Conservation (phyloP, 495 filamentous ascomycete genomes). For the Collariella sp. region DNA sequence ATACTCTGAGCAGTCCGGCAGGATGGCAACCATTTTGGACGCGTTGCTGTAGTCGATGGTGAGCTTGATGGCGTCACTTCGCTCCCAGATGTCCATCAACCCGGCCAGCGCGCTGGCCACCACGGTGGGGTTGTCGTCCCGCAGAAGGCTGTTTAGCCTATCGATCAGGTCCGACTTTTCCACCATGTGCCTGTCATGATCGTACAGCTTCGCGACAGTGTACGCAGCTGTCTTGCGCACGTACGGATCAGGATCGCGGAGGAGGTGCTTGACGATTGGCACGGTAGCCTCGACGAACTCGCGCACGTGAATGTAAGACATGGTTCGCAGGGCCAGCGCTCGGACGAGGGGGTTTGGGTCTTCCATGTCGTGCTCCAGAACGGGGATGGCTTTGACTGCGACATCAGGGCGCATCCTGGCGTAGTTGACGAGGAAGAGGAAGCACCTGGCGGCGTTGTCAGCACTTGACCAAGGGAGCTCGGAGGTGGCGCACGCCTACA, state of each 20-base stretch:
- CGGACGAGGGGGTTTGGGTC: conserved; percentile 88
- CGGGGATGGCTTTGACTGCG: conserved; percentile 85
- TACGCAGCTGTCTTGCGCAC: conserved; percentile 96
- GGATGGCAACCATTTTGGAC: conserved; percentile 92
- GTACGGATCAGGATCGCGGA: conserved; percentile 87
- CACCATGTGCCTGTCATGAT: conserved; percentile 85
- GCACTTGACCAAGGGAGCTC: background rate
- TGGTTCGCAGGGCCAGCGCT: conserved; percentile 85
- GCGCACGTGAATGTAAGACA: conserved; percentile 94
- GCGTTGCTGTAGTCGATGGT: conserved; percentile 97
- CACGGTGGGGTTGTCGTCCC: conserved; percentile 95
- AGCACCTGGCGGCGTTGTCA: conserved; percentile 60
- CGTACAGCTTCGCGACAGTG: conserved; percentile 94
- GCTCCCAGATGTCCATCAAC: conserved; percentile 97
- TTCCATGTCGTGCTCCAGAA: conserved; percentile 86
- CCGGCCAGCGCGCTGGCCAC: conserved; percentile 88
- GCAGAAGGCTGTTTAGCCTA: conserved; percentile 76
- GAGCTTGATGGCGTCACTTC: conserved; percentile 93
- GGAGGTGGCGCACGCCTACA: conserved; percentile 43
- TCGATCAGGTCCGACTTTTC: conserved; percentile 90
- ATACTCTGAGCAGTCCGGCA: conserved; percentile 95
- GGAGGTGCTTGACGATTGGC: conserved; percentile 68
- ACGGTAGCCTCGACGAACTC: conserved; percentile 93
- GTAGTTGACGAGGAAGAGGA: conserved; percentile 95
- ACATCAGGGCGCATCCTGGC: conserved; percentile 89